Evolutionary conservation across 2,329 filamentous ascomycete species (phyloP), one percentile per base, ranked within the genome.

Genomic region (Cladophialophora exuberans): DNA sequence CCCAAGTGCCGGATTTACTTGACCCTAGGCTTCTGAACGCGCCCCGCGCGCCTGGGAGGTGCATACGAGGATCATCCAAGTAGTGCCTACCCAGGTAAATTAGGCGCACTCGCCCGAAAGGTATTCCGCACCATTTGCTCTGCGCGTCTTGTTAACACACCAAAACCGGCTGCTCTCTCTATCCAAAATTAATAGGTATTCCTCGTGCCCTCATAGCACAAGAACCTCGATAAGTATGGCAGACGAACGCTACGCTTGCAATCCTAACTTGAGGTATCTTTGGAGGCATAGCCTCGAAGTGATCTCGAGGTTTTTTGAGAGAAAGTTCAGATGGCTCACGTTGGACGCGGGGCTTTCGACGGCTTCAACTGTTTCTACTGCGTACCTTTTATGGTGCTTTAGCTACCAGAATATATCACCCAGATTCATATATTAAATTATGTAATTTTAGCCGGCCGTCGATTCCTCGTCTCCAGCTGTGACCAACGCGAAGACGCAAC

Each of bases 401-500:
- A 11, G 23, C 23, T 33, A 47, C 9, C 28, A n/a, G n/a, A n/a
- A n/a, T n/a, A n/a, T 28, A 6, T 33, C 30, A 47, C 26, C 17
- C 26, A 22, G 28, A n/a, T 15, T 11, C 15, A 44, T 15, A 30
- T 23, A 3, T 33, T 28, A 28, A 47, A 17, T 31, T 51, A 51
- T 7, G 33, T 31, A 23, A 51, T 51, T 15, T n/a, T 42, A 10
- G 46, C 47, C 22, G 53, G 53, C 26, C 47, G 39, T n/a, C 53
- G 53, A 56, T 18, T 47, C 33, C 41, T 47, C 42, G 33, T 11
- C 42, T 52, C 23, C 13, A 61, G 55, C 33, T 44, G 54, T 28
- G 51, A 51, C 56, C 58, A 61, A 17, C 56, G 55, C 1, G 44
- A 54, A 10, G 50, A 36, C 20, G 70, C 69, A 13, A 83, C 71